Conservation (phyloP, 441 rosid species). For the Syzygium malaccense region DNA sequence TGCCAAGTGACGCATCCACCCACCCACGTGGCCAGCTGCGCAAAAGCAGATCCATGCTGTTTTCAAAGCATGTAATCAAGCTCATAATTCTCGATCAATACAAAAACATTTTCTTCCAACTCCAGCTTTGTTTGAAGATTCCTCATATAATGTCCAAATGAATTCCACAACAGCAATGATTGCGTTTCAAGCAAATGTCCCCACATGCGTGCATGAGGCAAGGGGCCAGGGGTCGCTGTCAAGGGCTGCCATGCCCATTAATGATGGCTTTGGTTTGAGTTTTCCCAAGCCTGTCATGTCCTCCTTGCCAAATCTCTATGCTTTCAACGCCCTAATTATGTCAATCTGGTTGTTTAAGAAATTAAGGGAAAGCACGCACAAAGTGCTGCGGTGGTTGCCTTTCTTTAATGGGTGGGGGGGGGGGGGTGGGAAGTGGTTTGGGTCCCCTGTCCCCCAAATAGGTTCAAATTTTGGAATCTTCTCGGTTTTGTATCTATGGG, state of each 20-base stretch:
- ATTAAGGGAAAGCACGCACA: background rate
- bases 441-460: slow-evolving; percentile 14
- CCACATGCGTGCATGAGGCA: slow-evolving; percentile 32
- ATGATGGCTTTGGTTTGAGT: slow-evolving; percentile 8
- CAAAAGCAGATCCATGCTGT: slow-evolving; percentile 7
- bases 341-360: background rate
- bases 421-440: background rate
- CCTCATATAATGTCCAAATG: background rate
- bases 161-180: slow-evolving; percentile 33
- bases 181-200: slow-evolving; percentile 51
- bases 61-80: slow-evolving; percentile 1
- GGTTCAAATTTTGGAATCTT: slow-evolving; percentile 35
- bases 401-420: slow-evolving; percentile 21
- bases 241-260: slow-evolving; percentile 21
- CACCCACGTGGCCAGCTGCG: slow-evolving; percentile 47
- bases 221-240: slow-evolving; percentile 18
- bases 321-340: background rate
- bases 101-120: background rate
- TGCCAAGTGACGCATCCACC: slow-evolving; percentile 20
- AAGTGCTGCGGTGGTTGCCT: slow-evolving; percentile 5
- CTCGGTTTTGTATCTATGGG: background rate
- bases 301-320: slow-evolving; percentile 7
- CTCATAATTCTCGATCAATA: background rate
- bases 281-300: slow-evolving; percentile 20
- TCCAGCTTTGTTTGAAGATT: slow-evolving; percentile 9